A percentile compares a stretch with the other conserved stretches of the same genome.
These are phyloP conservation scores for Aspergillus pseudoterreus DNA, from an alignment of 2,329 filamentous ascomycete species.

Conservation along the genomic window DNA sequence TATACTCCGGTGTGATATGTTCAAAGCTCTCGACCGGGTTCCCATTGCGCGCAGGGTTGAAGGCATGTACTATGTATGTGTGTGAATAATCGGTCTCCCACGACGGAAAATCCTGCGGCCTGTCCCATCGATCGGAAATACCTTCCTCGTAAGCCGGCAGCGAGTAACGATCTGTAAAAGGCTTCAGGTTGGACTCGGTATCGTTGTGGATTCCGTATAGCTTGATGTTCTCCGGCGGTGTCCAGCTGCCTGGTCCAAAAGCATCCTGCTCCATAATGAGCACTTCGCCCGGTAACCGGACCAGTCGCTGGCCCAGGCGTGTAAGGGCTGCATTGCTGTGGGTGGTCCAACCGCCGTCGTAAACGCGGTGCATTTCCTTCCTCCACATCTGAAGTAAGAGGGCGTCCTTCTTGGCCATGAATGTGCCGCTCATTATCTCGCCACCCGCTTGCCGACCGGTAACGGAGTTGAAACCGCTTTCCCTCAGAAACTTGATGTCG, in stretches of 20 bases:
- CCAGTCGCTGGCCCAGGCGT: background rate
- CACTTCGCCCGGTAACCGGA: background rate
- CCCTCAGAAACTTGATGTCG: background rate
- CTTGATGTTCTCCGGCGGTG: background rate
- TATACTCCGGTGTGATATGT: background rate
- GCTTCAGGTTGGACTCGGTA: background rate
- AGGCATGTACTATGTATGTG: background rate
- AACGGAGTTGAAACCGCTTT: background rate
- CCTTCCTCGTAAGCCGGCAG: background rate
- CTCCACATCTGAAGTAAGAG: background rate
- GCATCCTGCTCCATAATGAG: background rate
- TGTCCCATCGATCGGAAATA: background rate
- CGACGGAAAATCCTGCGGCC: background rate
- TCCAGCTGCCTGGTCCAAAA: background rate
- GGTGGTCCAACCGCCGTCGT: background rate
- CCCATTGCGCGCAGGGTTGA: background rate
- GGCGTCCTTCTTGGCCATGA: background rate
- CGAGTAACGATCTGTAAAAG: background rate
- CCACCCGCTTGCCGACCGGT: background rate
- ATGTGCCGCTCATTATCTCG: background rate
- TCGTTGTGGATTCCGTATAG: background rate
- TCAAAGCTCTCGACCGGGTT: background rate
- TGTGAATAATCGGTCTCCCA: background rate
- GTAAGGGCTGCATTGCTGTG: background rate
- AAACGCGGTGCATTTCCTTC: background rate